phyloP scores from a whole-genome alignment of 2,329 filamentous ascomycete genomes.

The Epichloe hybrida region DNA sequence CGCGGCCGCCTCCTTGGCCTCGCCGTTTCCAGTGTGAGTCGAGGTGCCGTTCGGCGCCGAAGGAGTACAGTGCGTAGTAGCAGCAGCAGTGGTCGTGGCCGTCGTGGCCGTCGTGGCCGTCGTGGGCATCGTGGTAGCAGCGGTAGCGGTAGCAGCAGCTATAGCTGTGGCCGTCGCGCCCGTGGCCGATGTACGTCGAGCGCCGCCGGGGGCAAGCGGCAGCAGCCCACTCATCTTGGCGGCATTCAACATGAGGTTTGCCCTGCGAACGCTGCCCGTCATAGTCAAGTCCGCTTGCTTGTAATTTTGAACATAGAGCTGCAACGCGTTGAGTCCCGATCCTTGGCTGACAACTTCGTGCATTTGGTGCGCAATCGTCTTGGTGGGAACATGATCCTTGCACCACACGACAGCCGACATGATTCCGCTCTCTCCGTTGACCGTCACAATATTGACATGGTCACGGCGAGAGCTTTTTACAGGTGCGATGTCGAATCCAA shows the following conservation, averaged over 20 bases:
- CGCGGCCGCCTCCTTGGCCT: constrained; percentile 12
- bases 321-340: constrained; percentile 61
- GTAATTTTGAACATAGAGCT: constrained; percentile 76
- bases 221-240: constrained; percentile 36
- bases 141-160: constrained; percentile 19
- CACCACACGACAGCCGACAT: constrained; percentile 85
- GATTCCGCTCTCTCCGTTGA: constrained; percentile 69
- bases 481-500: constrained; percentile 83
- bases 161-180: constrained; percentile 20
- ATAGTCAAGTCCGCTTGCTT: constrained; percentile 88
- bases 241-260: constrained; percentile 58
- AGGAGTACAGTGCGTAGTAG: background rate
- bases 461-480: constrained; percentile 75
- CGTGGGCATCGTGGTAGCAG: constrained; percentile 16
- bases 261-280: constrained; percentile 87
- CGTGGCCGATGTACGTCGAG: constrained; percentile 35
- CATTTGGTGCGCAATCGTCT: constrained; percentile 64
- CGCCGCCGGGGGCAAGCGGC: constrained; percentile 14
- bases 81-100: too few species aligned
- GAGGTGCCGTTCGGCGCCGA: constrained; percentile 7
- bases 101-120: too few species aligned
- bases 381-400: constrained; percentile 67
- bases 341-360: constrained; percentile 57
- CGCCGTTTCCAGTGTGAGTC: constrained; percentile 9
- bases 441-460: constrained; percentile 62